Evolutionary conservation across 2,329 filamentous ascomycete species (phyloP).

Genomic region (Aspergillus vadensis): DNA sequence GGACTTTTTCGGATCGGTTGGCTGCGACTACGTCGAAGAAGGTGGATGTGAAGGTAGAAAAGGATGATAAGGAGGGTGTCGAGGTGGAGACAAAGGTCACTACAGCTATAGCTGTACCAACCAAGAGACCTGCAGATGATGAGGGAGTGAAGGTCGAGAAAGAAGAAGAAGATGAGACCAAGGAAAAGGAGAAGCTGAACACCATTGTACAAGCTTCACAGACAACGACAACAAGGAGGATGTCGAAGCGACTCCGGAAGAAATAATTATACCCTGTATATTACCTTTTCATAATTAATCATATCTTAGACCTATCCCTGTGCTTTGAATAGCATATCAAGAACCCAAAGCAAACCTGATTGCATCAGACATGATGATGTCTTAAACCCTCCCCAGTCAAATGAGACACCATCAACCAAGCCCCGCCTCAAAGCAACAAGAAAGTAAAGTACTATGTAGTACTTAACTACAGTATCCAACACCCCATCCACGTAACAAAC

Average conservation of each 20-base stretch:
- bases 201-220: constrained; percentile 23
- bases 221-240: constrained; percentile 30
- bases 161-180: constrained; percentile 21
- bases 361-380: no score
- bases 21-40: constrained; percentile 39
- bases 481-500: no score
- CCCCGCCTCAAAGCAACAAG: no score
- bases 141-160: constrained; percentile 24
- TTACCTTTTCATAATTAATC: background rate
- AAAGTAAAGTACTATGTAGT: no score
- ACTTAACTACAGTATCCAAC: no score
- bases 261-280: constrained; percentile 11
- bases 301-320: no score
- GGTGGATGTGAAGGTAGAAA: constrained; percentile 34
- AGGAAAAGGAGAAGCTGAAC: constrained; percentile 24
- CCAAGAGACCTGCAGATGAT: constrained; percentile 30
- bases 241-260: constrained; percentile 35
- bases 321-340: no score
- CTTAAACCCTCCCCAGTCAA: no score
- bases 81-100: constrained; percentile 31
- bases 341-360: no score
- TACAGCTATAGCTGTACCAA: constrained; percentile 18
- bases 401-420: no score
- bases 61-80: constrained; percentile 17
- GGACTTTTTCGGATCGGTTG: constrained; percentile 74